Evolutionary conservation across 345 rosid species (phyloP), one percentile per base, ranked within the genome.

Genomic region (Erysimum cheiranthoides): DNA sequence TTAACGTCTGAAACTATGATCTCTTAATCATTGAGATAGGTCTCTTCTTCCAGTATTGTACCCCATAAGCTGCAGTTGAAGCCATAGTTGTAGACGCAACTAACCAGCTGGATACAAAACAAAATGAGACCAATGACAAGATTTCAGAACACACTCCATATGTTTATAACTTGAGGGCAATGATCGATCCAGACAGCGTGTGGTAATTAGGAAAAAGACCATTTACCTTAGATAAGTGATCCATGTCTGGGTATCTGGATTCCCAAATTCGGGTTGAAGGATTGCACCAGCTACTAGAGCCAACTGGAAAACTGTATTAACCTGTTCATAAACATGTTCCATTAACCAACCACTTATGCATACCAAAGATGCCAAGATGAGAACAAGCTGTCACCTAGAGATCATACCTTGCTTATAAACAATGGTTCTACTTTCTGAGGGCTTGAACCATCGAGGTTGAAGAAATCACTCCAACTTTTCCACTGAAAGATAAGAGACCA

Each of bases 251-350:
- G 96, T 89, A 47, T 90, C 91, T 32, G 42, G 42, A 12, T 83
- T 87, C 74, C 98, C 97, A 61, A 85, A 88, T 71, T 90, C 97
- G 2, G 97, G 97, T 71, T 95, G 97, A 58, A 95, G 90, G n/a
- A 92, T 82, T 40, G 99, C 97, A 2, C 84, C 91, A 25, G 97
- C 97, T 38, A 95, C 97, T 74, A 95, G 83, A 57, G 83, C 82
- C 82, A 95, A 70, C 75, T 92, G 98, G 85, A 95, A 81, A 73
- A 95, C 97, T 8, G 99, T 95, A 82, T 95, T 95, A 31, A 95
- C 96, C 99, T 92, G 87, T 56, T 25, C 64, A 70, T 47, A 6
- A 49, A 36, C 56, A 51, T 56, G 50, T 30, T 49, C 9, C 16
- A 25, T 49, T 45, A 63, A 47, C 40, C 18, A 70, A 58, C 46